Conservation (phyloP, 2,329 filamentous ascomycete genomes). For the Microdochium bolleyi region DNA sequence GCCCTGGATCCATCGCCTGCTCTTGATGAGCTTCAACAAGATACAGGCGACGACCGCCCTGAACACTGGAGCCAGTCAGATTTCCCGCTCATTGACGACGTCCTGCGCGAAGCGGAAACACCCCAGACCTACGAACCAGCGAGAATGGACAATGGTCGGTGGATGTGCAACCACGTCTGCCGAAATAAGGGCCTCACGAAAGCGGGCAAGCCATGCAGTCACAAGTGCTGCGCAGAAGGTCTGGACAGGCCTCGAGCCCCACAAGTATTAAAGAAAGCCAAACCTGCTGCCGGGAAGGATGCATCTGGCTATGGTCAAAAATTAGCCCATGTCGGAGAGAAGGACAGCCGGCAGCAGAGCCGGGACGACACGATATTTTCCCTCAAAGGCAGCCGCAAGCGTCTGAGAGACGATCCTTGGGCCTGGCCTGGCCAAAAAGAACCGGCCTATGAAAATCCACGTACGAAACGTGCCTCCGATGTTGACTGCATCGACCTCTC, state of each 20-base stretch:
- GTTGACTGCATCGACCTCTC: background rate
- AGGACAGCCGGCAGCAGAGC: too few relatives aligned
- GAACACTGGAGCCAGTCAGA: conserved; percentile 9
- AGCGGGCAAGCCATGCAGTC: conserved; percentile 49
- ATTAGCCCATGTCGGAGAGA: background rate
- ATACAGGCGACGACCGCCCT: conserved; percentile 3
- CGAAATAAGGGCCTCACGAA: conserved; percentile 25
- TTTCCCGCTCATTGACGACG: conserved; percentile 43
- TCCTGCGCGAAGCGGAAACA: conserved; percentile 22
- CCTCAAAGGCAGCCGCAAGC: background rate
- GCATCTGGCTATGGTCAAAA: background rate
- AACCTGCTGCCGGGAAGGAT: background rate
- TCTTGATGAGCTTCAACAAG: conserved; percentile 10
- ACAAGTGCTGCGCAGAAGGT: conserved; percentile 66
- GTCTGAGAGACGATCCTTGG: background rate
- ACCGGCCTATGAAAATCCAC: background rate
- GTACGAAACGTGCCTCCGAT: background rate
- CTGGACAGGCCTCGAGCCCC: conserved; percentile 46
- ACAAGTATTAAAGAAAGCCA: background rate
- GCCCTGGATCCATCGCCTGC: conserved; percentile 15
- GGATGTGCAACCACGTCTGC: conserved; percentile 66
- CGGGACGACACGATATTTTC: too few relatives aligned
- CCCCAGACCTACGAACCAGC: conserved; percentile 25
- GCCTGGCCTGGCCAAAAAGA: background rate
- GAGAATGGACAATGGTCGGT: conserved; percentile 61